phyloP scores from a whole-genome alignment of 2,329 filamentous ascomycete species.

The Gaeumannomyces tritici region DNA sequence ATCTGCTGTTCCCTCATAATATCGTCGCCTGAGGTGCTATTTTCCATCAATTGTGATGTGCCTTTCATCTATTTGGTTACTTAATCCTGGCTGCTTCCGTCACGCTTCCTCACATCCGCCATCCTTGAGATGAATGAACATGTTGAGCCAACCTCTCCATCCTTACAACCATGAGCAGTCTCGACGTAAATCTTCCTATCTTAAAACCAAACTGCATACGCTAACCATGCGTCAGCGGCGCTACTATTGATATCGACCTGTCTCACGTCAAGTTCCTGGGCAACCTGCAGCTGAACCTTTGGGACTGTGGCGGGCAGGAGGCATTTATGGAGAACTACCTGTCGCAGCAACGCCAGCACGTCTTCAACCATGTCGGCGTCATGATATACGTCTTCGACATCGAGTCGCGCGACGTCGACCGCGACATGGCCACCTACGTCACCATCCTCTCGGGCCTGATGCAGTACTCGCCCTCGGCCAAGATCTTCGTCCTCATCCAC shows the following conservation, averaged over 20 bases:
- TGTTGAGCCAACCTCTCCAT: neutral
- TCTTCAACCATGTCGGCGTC: constrained; percentile 93
- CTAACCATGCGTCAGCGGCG: constrained; percentile 46
- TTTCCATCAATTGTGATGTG: neutral
- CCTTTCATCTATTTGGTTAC: neutral
- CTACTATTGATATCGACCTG: constrained; percentile 96
- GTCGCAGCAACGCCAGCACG: constrained; percentile 86
- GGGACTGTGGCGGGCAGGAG: constrained; percentile 98
- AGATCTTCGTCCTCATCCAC: constrained; percentile 92
- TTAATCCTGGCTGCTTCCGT: neutral
- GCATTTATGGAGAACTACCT: constrained; percentile 99
- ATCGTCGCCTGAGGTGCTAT: neutral
- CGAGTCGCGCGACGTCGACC: constrained; percentile 87
- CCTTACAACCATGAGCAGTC: neutral
- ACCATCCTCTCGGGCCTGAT: constrained; percentile 81
- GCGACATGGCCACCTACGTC: constrained; percentile 85
- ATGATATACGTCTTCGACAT: constrained; percentile 99
- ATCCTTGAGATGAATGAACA: neutral
- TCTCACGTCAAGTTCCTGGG: constrained; percentile 98
- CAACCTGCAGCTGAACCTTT: constrained; percentile 92
- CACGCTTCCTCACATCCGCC: neutral
- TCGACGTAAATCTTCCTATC: neutral
- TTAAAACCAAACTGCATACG: neutral
- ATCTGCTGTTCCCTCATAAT: neutral
- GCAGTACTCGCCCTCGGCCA: constrained; percentile 72